Base-by-base conservation (phyloP, 768 basidiomycete genomes). In the Rubroboletus pulcherrimus region DNA sequence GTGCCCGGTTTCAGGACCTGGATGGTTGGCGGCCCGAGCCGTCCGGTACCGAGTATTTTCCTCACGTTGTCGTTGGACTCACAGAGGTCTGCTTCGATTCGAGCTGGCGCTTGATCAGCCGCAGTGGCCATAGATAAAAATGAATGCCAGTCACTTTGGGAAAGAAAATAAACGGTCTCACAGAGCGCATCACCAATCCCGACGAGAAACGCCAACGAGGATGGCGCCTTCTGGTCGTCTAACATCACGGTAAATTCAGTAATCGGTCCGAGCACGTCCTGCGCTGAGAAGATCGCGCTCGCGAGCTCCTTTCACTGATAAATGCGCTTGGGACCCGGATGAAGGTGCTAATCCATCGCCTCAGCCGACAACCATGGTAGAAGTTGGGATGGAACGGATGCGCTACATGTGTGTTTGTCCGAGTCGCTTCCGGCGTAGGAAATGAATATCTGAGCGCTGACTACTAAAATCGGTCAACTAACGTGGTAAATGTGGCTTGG, bases 241-340 rank as follows among this genome's bases (percentile, higher is more conserved):
- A 58, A n/a, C 10, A 66, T 53, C 17, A 55, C 53, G 5, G 64
- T 59, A n/a, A 63, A 55, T 44, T 67, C 64, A 0, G 39, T 56
- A n/a, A 63, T 30, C 9, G 43, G 14, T 39, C 62, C 59, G 12
- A 59, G 49, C 5, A 44, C 46, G 8, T 63, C 61, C 21, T 56
- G 54, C 1, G 51, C 54, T 5, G 63, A 58, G 8, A 53, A 57
- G n/a, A 67, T 33, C 0, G 63, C 53, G 6, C 40, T 19, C 15
- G 43, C 41, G 26, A 65, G 49, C 10, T 60, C 60, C 15, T 56
- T 52, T 48, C 65, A 2, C 51, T 52, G 39, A 52, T 40, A 38
- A 44, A 29, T 7, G 34, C 53, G 4, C 46, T 24, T n/a, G 37
- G 53, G 26, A 56, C 21, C 4, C 45, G 44, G 24, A 61, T 3